These are phyloP conservation scores for Amanita exitialis DNA, from an alignment of 768 basidiomycete species.

Conservation along the genomic window DNA sequence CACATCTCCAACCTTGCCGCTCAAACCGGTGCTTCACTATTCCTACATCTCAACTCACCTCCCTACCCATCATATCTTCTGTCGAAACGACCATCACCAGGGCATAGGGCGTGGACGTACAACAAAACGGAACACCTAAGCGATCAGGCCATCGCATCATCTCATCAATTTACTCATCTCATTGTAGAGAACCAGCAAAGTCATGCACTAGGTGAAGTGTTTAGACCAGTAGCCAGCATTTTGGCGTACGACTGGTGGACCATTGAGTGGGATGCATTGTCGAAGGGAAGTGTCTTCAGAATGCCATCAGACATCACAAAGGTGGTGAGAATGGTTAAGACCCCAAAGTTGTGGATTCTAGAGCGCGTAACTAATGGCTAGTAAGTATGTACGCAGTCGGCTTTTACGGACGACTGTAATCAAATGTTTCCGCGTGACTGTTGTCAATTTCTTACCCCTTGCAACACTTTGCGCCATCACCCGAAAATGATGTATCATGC, in stretches of 20 bases:
- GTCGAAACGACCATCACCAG: conserved; percentile 8
- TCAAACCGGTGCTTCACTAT: conserved; percentile 86
- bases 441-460: no score
- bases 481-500: no score
- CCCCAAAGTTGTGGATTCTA: conserved; percentile 12
- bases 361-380: conserved; percentile 6
- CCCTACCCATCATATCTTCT: conserved; percentile 27
- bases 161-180: conserved; percentile 45
- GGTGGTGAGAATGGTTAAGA: conserved; percentile 6
- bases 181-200: conserved; percentile 40
- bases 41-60: conserved; percentile 58
- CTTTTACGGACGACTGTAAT: no score
- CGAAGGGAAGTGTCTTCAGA: not conserved
- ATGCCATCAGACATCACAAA: not conserved
- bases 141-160: conserved; percentile 25
- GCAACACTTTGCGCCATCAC: no score
- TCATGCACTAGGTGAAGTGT: conserved; percentile 17
- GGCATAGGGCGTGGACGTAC: conserved; percentile 45
- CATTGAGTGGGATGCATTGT: not conserved
- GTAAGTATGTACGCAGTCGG: no score
- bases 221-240: conserved; percentile 35
- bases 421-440: no score
- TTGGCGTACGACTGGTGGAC: conserved; percentile 26
- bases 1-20: conserved; percentile 81
- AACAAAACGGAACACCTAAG: conserved; percentile 72